These are phyloP conservation scores for Neophaeococcomyces aloes DNA, from an alignment of 2,329 filamentous ascomycete species.

Conservation along the genomic window DNA sequence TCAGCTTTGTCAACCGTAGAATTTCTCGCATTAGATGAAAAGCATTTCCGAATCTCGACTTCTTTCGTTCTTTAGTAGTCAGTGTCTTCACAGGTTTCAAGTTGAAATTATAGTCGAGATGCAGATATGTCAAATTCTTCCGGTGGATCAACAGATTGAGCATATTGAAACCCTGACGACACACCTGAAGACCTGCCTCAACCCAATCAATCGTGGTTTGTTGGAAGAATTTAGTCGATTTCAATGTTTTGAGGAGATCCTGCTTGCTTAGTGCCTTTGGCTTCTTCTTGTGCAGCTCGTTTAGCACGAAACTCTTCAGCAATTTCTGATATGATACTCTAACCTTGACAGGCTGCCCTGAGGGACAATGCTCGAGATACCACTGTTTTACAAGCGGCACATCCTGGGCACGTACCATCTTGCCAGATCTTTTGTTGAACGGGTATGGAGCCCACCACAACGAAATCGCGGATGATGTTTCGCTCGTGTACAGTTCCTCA, in stretches of 20 bases:
- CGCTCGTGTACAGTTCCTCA: slow-evolving; percentile 76
- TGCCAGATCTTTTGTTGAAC: slow-evolving; percentile 85
- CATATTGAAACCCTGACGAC: slow-evolving; percentile 98
- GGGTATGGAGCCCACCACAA: slow-evolving; percentile 98
- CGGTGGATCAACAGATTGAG: slow-evolving; percentile 92
- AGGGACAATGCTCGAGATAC: slow-evolving; percentile 92
- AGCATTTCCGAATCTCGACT: slow-evolving; percentile 96
- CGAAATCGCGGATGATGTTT: slow-evolving; percentile 82
- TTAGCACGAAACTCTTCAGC: slow-evolving; percentile 89
- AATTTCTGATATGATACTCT: slow-evolving; percentile 97
- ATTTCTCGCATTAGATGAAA: slow-evolving; percentile 99
- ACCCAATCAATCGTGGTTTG: slow-evolving; percentile 99
- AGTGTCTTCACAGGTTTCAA: slow-evolving; percentile 97
- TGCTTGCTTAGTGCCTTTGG: slow-evolving; percentile 95
- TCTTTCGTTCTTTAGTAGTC: slow-evolving; percentile 98
- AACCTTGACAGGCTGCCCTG: slow-evolving; percentile 88
- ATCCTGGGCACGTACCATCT: slow-evolving; percentile 94
- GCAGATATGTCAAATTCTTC: slow-evolving; percentile 95
- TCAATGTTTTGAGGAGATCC: slow-evolving; percentile 76
- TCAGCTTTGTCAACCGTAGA: slow-evolving; percentile 85
- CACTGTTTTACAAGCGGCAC: slow-evolving; percentile 95
- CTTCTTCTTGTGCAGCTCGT: slow-evolving; percentile 90
- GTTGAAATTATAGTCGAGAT: slow-evolving; percentile 99
- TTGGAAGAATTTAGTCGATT: slow-evolving; percentile 98
- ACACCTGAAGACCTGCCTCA: slow-evolving; percentile 94